Conservation (phyloP, 768 basidiomycete genomes). For the Clitopilus passeckerianus region DNA sequence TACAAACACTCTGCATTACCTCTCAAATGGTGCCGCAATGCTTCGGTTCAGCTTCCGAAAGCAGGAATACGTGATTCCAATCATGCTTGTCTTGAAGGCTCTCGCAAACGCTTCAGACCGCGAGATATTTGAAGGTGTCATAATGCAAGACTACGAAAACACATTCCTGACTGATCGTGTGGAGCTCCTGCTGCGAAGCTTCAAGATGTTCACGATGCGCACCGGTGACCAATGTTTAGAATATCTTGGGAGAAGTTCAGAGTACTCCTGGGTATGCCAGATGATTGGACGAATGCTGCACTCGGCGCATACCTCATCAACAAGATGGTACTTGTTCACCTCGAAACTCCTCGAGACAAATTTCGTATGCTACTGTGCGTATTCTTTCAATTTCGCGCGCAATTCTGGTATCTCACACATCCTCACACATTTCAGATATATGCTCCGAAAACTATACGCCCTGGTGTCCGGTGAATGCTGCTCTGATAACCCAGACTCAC, state of each 20-base stretch:
- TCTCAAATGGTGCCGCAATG: slow-evolving; percentile 95
- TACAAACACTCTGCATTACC: slow-evolving; percentile 97
- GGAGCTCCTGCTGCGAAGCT: slow-evolving; percentile 88
- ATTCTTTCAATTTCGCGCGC: not conserved
- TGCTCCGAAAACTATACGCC: slow-evolving; percentile 93
- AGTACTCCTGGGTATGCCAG: slow-evolving; percentile 84
- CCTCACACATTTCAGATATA: slow-evolving; percentile 57
- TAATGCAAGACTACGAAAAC: slow-evolving; percentile 96
- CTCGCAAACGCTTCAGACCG: slow-evolving; percentile 87
- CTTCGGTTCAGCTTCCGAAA: slow-evolving; percentile 95
- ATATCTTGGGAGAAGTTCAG: slow-evolving; percentile 97
- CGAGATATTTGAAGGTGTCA: slow-evolving; percentile 94
- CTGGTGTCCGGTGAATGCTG: slow-evolving; percentile 87
- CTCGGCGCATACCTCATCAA: slow-evolving; percentile 81
- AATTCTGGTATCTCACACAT: not conserved
- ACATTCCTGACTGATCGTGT: slow-evolving; percentile 98
- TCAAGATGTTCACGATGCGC: slow-evolving; percentile 86
- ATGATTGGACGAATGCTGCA: slow-evolving; percentile 85
- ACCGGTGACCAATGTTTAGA: slow-evolving; percentile 91
- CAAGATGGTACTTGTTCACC: slow-evolving; percentile 86
- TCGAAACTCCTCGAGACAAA: slow-evolving; percentile 85
- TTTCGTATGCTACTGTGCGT: slow-evolving; percentile 85
- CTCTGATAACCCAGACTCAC: slow-evolving; percentile 96
- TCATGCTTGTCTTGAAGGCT: slow-evolving; percentile 95
- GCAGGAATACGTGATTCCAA: slow-evolving; percentile 96